Evolutionary conservation across 306 rosid genomes (phyloP).

Genomic region (Prunus kanzakura): DNA sequence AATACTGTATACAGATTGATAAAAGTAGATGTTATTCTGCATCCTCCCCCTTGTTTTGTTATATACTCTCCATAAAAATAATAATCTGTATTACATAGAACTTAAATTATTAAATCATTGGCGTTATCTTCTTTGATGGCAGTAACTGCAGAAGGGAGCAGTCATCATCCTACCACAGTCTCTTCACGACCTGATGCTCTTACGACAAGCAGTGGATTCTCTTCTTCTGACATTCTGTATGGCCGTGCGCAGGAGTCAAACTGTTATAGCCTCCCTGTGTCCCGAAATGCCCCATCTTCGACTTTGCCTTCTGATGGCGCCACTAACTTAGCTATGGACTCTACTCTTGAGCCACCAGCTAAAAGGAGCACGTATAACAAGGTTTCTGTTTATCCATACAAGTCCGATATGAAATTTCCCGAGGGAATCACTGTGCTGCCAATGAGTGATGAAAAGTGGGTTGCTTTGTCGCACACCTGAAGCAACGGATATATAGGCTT

Average conservation of each 20-base stretch:
- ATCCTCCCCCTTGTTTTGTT: neutral
- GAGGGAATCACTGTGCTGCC: constrained; percentile 33
- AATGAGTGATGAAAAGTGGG: constrained; percentile 51
- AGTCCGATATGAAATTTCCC: constrained; percentile 24
- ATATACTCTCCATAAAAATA: neutral
- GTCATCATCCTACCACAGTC: constrained; percentile 3
- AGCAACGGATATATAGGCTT: neutral
- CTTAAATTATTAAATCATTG: neutral
- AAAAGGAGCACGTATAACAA: constrained; percentile 7
- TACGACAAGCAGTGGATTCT: constrained; percentile 16
- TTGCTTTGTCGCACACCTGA: constrained; percentile 31
- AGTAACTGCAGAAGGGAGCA: neutral
- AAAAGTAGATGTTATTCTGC: neutral
- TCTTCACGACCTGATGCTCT: constrained; percentile 23
- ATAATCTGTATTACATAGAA: neutral
- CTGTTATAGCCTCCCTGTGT: neutral
- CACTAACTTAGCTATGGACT: constrained; percentile 11
- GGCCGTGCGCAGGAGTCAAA: constrained; percentile 8
- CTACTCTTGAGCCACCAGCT: constrained; percentile 13
- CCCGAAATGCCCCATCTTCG: constrained; percentile 8
- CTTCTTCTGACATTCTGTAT: constrained; percentile 16
- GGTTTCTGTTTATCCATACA: constrained; percentile 36
- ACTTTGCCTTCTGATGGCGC: constrained; percentile 20
- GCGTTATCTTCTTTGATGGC: neutral
- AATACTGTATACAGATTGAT: neutral